Evolutionary conservation across 2,329 filamentous ascomycete genomes (phyloP).

Genomic region (Diaporthe nobilis): DNA sequence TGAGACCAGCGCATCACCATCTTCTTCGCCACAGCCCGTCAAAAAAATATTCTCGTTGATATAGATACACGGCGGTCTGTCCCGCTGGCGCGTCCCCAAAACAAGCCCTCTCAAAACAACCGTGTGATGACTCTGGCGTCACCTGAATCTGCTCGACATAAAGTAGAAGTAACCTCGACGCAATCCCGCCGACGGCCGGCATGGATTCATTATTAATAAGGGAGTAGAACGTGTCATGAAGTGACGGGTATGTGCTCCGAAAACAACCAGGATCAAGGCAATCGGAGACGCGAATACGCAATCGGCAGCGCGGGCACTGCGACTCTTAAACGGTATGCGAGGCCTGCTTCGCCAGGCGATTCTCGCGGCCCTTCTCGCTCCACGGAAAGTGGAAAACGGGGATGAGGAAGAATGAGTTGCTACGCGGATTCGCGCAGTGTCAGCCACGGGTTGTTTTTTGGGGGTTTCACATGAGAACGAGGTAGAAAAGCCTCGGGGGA

Average conservation of each 20-base stretch:
- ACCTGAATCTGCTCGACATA: background rate
- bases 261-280: background rate
- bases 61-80: background rate
- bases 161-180: background rate
- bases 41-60: background rate
- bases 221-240: background rate
- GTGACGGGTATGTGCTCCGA: conserved; percentile 19
- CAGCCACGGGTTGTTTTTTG: background rate
- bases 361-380: conserved; percentile 81
- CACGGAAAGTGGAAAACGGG: conserved; percentile 96
- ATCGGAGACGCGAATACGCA: background rate
- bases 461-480: background rate
- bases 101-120: background rate
- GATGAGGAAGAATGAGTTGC: conserved; percentile 90
- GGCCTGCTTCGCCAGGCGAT: conserved; percentile 65
- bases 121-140: background rate
- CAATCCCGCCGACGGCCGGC: background rate
- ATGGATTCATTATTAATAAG: conserved; percentile 15
- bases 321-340: conserved; percentile 52
- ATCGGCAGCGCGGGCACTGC: background rate
- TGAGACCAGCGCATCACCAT: background rate
- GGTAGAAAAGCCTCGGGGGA: background rate
- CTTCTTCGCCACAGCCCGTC: background rate
- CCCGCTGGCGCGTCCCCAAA: background rate
- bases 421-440: conserved; percentile 53